Conservation (phyloP, 2,329 filamentous ascomycete genomes). For the Fusarium stilboides region DNA sequence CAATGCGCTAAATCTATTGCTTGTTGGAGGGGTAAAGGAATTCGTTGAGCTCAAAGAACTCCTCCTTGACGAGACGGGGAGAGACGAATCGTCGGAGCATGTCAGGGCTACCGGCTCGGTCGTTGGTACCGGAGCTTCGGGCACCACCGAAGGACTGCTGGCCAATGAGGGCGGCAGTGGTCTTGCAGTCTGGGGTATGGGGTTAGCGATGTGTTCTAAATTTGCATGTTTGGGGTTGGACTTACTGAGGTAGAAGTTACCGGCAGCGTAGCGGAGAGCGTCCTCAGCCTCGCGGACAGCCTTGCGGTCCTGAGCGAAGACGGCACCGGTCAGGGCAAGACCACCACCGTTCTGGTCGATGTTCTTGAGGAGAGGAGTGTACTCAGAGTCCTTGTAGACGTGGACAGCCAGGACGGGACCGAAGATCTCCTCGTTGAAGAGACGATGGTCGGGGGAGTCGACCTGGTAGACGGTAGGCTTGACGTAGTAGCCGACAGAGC, state of each 20-base stretch:
- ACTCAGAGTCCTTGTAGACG: conserved; percentile 79
- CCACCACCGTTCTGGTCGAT: conserved; percentile 61
- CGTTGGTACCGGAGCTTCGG: conserved; percentile 68
- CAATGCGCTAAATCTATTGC: conserved; percentile 36
- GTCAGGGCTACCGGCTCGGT: conserved; percentile 69
- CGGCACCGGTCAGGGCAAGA: conserved; percentile 64
- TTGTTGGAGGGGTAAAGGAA: conserved; percentile 68
- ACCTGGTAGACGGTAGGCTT: conserved; percentile 86
- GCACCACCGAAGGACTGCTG: conserved; percentile 71
- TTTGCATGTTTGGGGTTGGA: neutral
- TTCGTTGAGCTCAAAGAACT: conserved; percentile 57
- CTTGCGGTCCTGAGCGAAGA: conserved; percentile 64
- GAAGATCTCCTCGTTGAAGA: conserved; percentile 85
- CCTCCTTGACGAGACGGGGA: conserved; percentile 67
- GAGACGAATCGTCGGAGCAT: conserved; percentile 67
- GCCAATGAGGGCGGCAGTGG: conserved; percentile 68
- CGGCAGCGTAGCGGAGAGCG: conserved; percentile 66
- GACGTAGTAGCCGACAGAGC: conserved; percentile 84
- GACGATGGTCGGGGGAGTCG: conserved; percentile 78
- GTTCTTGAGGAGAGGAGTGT: conserved; percentile 53
- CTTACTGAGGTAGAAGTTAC: conserved; percentile 69
- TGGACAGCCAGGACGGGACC: conserved; percentile 82
- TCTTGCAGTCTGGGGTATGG: conserved; percentile 63
- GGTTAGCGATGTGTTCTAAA: neutral
- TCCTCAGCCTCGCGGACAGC: conserved; percentile 67